Conservation (phyloP, 371 early-diverging fungal genomes). For the Mucor plumbeus region DNA sequence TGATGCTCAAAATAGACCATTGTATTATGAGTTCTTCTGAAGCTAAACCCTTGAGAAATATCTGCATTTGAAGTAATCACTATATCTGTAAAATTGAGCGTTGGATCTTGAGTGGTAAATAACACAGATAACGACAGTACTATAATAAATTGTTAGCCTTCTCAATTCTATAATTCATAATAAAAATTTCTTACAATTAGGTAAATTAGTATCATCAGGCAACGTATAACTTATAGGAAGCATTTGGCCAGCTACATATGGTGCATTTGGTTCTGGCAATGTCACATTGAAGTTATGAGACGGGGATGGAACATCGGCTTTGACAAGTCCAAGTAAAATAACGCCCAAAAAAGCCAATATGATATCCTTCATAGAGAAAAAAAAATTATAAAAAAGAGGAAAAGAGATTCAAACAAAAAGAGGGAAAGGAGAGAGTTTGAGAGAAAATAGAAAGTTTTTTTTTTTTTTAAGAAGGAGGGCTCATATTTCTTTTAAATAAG, state of each 20-base stretch:
- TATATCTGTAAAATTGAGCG: constrained; percentile 27
- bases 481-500: not conserved
- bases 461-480: not conserved
- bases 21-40: constrained; percentile 29
- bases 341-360: not conserved
- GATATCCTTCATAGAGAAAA: not conserved
- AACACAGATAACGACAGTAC: constrained; percentile 36
- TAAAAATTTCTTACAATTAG: constrained; percentile 13
- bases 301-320: constrained; percentile 28
- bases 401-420: not conserved
- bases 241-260: constrained; percentile 50
- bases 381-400: not conserved
- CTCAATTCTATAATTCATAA: not conserved
- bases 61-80: constrained; percentile 40
- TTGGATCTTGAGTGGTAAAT: constrained; percentile 32
- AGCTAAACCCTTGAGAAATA: constrained; percentile 41
- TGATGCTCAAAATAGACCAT: constrained; percentile 41
- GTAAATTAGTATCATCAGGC: constrained; percentile 27
- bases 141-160: not conserved
- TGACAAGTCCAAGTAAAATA: constrained; percentile 3
- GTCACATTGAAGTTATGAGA: constrained; percentile 43
- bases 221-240: constrained; percentile 45
- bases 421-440: not conserved
- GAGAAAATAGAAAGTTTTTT: not conserved
- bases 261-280: constrained; percentile 39